Conservation (phyloP, 768 basidiomycete species). For the Trametes villosa region DNA sequence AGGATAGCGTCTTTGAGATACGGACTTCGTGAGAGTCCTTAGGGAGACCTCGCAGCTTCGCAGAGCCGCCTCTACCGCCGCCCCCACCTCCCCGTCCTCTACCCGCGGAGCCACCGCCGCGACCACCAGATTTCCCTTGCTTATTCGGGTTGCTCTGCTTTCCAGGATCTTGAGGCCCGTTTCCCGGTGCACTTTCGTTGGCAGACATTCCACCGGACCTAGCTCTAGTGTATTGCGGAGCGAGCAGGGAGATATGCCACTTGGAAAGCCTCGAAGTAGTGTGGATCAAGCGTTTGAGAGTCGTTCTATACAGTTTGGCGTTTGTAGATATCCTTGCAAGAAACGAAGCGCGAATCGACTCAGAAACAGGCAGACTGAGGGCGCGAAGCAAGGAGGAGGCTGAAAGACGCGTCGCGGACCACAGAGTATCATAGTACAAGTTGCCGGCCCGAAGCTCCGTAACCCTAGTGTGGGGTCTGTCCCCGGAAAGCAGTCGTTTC, state of each 20-base stretch:
- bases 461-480: neutral
- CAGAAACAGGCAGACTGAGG: too few species aligned
- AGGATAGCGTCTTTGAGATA: constrained; percentile 86
- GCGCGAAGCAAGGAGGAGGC: too few species aligned
- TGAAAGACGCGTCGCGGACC: too few species aligned
- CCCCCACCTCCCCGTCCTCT: constrained; percentile 12
- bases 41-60: constrained; percentile 61
- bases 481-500: neutral
- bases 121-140: neutral
- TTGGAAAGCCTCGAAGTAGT: neutral
- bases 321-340: too few species aligned
- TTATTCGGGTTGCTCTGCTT: neutral
- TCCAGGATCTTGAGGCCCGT: neutral
- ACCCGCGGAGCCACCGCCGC: neutral
- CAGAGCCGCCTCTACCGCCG: constrained; percentile 24
- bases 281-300: neutral
- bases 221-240: too few species aligned
- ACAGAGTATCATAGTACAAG: too few species aligned
- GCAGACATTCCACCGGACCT: too few species aligned
- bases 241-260: neutral
- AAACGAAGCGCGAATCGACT: too few species aligned
- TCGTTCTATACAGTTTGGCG: too few species aligned
- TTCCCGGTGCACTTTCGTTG: neutral
- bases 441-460: neutral
- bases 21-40: constrained; percentile 68